Conservation (phyloP, 2,329 filamentous ascomycete genomes). For the Furcasterigmium furcatum region DNA sequence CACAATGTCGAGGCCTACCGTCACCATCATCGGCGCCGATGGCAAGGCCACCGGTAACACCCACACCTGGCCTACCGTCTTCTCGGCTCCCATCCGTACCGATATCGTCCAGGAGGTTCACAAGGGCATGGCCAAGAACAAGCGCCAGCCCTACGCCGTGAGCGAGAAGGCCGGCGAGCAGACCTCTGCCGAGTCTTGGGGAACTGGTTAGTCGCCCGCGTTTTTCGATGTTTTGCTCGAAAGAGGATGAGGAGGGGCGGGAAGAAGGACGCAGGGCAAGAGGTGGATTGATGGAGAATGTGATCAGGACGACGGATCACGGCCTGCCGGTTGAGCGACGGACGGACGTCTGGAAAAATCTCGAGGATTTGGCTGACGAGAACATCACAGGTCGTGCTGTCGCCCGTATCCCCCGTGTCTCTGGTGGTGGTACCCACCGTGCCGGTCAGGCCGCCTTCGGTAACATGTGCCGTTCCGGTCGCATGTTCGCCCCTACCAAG, state of each 20-base stretch:
- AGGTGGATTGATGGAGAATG: neutral
- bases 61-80: slow-evolving; percentile 92
- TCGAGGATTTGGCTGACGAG: slow-evolving; percentile 8
- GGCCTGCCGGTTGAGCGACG: no score
- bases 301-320: no score
- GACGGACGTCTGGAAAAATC: neutral
- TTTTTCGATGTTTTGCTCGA: neutral
- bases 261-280: neutral
- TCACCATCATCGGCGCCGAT: slow-evolving; percentile 96
- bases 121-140: slow-evolving; percentile 99
- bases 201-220: slow-evolving; percentile 74
- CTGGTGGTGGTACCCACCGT: slow-evolving; percentile 99
- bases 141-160: slow-evolving; percentile 98
- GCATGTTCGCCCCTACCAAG: slow-evolving; percentile 99
- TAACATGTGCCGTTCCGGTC: slow-evolving; percentile 99
- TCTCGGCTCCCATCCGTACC: slow-evolving; percentile 94
- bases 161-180: slow-evolving; percentile 99
- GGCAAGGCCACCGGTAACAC: slow-evolving; percentile 87
- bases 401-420: slow-evolving; percentile 99
- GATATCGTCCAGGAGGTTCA: slow-evolving; percentile 99
- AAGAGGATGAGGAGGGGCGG: neutral
- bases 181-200: slow-evolving; percentile 99
- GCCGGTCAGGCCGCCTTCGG: slow-evolving; percentile 99
- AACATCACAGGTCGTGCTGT: slow-evolving; percentile 80
- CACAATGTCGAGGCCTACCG: slow-evolving; percentile 93